Base-by-base conservation (phyloP, 2,329 filamentous ascomycete species). In the Ustulina deusta region DNA sequence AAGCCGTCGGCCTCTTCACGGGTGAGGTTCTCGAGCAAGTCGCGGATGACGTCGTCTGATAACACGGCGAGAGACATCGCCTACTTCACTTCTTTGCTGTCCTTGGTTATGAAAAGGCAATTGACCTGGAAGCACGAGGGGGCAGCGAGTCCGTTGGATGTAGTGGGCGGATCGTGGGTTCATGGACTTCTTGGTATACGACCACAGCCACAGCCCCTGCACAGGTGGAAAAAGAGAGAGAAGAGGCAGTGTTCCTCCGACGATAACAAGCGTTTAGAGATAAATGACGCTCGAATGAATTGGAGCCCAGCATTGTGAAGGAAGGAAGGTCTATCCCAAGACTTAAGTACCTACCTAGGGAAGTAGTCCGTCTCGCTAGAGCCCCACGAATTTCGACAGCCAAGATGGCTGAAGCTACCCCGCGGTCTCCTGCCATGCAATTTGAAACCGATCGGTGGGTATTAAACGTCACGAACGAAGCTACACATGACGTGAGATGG, bases 61-160 rank as follows among this genome's bases (percentile, higher is more conserved):
- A 91, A 83, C 22, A 90, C 79, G 0, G 87, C 85, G 71, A 90
- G 82, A 57, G 86, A 80, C 87, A 89, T 69, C 49, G 6, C 27
- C n/a, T 38, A 27, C 20, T 49, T 13, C n/a, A 13, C 15, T 46
- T 27, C 52, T 25, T 20, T n/a, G 49, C 34, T 25, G n/a, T 25
- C 11, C 20, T 32, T 22, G 36, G 27, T 25, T 32, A 27, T 46
- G 11, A 7, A 34, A 15, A 27, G 32, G 2, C 29, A 34, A 49
- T 44, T 1, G 52, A 48, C 20, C 6, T 10, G 29, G 7, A 13
- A n/a, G 4, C 3, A n/a, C 27, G 27, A 52, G 27, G 27, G 49
- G 25, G 49, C 13, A 20, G 6, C 6, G 49, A 54, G 20, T 22
- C 6, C 22, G 27, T 27, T n/a, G 27, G 49, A 34, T 42, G 46